Evolutionary conservation across 371 early-diverging fungal species (phyloP), one percentile per base, ranked within the genome.

Genomic region (Chytridium lagenaria): DNA sequence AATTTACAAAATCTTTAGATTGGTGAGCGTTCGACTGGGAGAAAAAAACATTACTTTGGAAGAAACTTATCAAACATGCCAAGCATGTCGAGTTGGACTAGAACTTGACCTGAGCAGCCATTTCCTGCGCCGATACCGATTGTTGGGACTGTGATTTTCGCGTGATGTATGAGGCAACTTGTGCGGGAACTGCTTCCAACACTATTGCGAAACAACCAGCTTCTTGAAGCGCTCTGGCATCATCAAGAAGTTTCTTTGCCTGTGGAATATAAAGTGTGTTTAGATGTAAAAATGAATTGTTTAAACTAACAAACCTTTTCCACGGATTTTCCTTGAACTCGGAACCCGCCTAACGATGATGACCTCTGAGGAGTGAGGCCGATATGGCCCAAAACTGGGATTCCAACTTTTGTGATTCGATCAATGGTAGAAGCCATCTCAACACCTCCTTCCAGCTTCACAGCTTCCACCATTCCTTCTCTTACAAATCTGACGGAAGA

Each of bases 51-150:
- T 71, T 69, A 87, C 91, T 90, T 91, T 80, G 97, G 91, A 39
- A 86, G 84, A 70, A 94, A 92, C 23, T 88, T 84, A 76, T 95
- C 95, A 78, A 90, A 94, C 31, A 93, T 80, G 16, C 97, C 97
- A 34, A 97, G 77, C 81, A 92, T 92, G 76, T 98, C 98, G 73
- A 91, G 86, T 75, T 90, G 88, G 22, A 98, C 98, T 49, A 97
- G 84, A 15, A 97, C 97, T 79, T 98, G 98, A 23, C 98, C 98
- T 5, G 94, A 93, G 30, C 92, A 91, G 1, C 87, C 83, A 1
- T 87, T 77, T 5, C 99, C 98, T 1, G 97, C 95, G 30, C 99
- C 99, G 72, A 98, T 98, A 30, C 99, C 99, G 71, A 98, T 96
- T 1, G 98, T 97, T 15, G 97, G 98, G 22, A 97, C 86, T 5